Conservation (phyloP, 306 rosid species). For the Gillenia trifoliata region DNA sequence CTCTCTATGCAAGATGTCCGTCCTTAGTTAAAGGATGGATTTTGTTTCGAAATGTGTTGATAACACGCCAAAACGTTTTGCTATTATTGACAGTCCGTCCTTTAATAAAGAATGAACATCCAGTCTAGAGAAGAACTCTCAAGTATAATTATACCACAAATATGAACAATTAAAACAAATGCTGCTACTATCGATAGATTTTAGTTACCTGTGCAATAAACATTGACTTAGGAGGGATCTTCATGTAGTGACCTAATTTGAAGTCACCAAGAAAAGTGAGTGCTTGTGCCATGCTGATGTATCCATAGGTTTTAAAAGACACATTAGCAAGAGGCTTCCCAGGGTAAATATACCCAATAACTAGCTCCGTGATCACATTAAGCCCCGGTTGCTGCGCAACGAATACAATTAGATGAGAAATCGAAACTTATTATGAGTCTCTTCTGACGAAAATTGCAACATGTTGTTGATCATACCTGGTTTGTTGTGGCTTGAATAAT, state of each 20-base stretch:
- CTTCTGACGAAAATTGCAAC: not conserved
- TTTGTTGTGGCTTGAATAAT: slow-evolving; percentile 93
- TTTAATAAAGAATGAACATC: not conserved
- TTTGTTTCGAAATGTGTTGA: not conserved
- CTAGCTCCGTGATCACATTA: slow-evolving; percentile 79
- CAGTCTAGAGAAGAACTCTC: not conserved
- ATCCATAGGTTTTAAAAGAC: slow-evolving; percentile 87
- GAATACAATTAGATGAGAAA: not conserved
- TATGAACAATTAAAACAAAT: not conserved
- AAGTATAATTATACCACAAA: not conserved
- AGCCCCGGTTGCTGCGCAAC: slow-evolving; percentile 74
- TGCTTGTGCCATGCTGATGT: slow-evolving; percentile 87
- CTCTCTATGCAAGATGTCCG: too few relatives aligned
- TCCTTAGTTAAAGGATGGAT: not conserved
- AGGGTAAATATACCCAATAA: slow-evolving; percentile 76
- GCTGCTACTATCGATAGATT: not conserved
- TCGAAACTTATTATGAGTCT: not conserved
- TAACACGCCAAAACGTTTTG: too few relatives aligned
- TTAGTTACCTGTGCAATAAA: slow-evolving; percentile 58
- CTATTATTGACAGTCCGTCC: not conserved
- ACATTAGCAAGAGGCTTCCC: slow-evolving; percentile 94
- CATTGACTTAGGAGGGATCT: slow-evolving; percentile 90
- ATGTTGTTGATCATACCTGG: slow-evolving; percentile 21
- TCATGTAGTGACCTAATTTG: slow-evolving; percentile 92
- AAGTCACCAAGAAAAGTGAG: slow-evolving; percentile 61